Base-by-base conservation (phyloP, 2,329 filamentous ascomycete genomes). In the Nigrograna mackinnonii region DNA sequence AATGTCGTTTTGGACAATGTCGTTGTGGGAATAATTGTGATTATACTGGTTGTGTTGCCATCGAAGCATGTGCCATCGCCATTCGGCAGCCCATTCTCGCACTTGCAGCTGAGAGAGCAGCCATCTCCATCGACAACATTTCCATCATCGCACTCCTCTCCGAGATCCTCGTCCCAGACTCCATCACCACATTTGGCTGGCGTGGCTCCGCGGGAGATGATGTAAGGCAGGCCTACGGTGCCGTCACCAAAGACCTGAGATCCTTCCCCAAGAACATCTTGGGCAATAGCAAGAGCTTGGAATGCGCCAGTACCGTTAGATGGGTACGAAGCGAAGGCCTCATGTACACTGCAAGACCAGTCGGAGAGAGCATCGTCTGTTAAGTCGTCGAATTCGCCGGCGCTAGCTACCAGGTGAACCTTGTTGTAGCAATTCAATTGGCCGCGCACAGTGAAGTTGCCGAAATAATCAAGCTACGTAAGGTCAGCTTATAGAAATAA, bases 391-490 rank as follows among this genome's bases (percentile, higher is more conserved):
- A 54, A 43, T 12, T 48, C 48, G 11, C 26, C 36, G 2, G 50
- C 51, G 26, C 37, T 26, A 19, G 50, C 50, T 6, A 51, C 48
- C 5, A 54, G 41, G 22, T 54, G 48, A 22, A 43, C 50, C 28
- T 54, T 40, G 35, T 54, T 47, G 46, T 54, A 54, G 46, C 50
- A 54, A 17, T 43, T 44, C 20, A 54, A 33, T 28, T 54, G 43
- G 11, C 50, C 50, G 6, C 50, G 50, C 16, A 51, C 48, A 6
- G 45, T 51, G 39, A 54, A 54, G 35, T 51, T 44, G 16, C 50
- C 50, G 17, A 54, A 47, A n/a, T 42, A 37, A 22, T 43, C 47
- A 18, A 54, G 50, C 49, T 52, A 21, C 13, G 6, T 12, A 2
- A 12, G 6, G 18, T 43, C 22, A 43, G 33, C n/a, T 43, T 26